phyloP scores from a whole-genome alignment of 768 basidiomycete genomes.

The Calocybe indica region DNA sequence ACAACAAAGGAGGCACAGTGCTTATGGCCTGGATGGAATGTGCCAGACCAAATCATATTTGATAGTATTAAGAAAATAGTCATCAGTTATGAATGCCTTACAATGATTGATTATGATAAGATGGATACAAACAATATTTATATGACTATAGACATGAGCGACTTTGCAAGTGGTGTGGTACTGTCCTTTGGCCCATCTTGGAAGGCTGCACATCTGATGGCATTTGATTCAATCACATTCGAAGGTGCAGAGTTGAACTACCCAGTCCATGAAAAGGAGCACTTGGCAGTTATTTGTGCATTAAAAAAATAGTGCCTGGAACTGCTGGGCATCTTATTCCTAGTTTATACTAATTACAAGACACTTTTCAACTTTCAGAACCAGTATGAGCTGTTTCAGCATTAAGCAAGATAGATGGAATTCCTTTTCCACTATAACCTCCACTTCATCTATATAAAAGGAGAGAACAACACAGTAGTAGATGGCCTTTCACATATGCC shows the following conservation, averaged over 20 bases:
- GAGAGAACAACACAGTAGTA: neutral
- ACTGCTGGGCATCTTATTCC: too few relatives aligned
- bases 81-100: constrained; percentile 13
- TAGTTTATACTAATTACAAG: too few relatives aligned
- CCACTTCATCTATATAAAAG: neutral
- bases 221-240: too few relatives aligned
- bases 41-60: constrained; percentile 17
- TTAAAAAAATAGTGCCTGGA: neutral
- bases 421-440: neutral
- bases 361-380: neutral
- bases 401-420: neutral
- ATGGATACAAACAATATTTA: neutral
- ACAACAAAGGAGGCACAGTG: neutral
- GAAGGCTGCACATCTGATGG: too few relatives aligned
- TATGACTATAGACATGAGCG: constrained; percentile 5
- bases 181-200: too few relatives aligned
- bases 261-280: neutral
- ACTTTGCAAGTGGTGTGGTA: constrained; percentile 7
- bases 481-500: neutral
- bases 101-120: neutral
- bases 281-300: neutral
- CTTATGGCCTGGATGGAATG: constrained; percentile 15
- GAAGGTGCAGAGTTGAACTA: too few relatives aligned
- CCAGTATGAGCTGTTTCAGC: neutral
- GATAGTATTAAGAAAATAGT: constrained; percentile 23